A percentile compares a stretch with the other conserved stretches of the same genome.
phyloP scores from a whole-genome alignment of 228 moss, liverwort and hornwort genomes.

The Sphagnum magellanicum region DNA sequence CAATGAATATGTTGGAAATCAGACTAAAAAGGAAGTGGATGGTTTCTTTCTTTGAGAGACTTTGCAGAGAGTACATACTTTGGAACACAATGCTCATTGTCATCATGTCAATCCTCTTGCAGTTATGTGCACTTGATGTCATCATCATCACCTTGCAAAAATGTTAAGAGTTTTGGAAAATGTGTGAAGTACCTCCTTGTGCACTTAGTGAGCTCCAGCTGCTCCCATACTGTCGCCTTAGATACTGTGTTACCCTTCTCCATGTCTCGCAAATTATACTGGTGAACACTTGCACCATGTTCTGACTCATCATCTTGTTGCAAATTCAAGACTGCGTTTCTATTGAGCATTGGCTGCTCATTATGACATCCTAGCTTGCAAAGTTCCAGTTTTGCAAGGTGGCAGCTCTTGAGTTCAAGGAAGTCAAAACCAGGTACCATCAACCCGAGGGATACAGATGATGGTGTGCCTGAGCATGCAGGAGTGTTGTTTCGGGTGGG shows the following conservation, averaged over 20 bases:
- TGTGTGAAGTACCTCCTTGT: conserved; percentile 41
- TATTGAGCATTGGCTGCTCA: conserved; percentile 16
- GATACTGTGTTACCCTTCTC: conserved; percentile 42
- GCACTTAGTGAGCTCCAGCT: conserved; percentile 56
- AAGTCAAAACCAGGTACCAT: conserved; percentile 30
- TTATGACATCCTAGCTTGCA: conserved; percentile 4
- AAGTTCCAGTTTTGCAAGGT: conserved; percentile 64
- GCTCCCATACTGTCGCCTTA: conserved; percentile 61
- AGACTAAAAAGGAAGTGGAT: too few relatives aligned
- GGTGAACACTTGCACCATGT: conserved; percentile 52
- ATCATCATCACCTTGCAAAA: neutral
- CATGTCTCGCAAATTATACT: conserved; percentile 43
- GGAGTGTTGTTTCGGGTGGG: conserved; percentile 45
- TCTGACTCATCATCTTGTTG: conserved; percentile 63
- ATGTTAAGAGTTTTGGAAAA: neutral
- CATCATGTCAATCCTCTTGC: neutral
- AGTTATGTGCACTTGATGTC: neutral
- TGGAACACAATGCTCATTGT: too few relatives aligned
- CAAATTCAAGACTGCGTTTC: conserved; percentile 19
- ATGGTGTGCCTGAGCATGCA: too few relatives aligned
- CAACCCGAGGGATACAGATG: too few relatives aligned
- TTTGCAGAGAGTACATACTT: too few relatives aligned
- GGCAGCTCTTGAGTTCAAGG: conserved; percentile 59
- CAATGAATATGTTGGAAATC: neutral
- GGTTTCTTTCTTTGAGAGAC: too few relatives aligned